Conservation (phyloP, 208 protist species). For the Crithidia thermophila region DNA sequence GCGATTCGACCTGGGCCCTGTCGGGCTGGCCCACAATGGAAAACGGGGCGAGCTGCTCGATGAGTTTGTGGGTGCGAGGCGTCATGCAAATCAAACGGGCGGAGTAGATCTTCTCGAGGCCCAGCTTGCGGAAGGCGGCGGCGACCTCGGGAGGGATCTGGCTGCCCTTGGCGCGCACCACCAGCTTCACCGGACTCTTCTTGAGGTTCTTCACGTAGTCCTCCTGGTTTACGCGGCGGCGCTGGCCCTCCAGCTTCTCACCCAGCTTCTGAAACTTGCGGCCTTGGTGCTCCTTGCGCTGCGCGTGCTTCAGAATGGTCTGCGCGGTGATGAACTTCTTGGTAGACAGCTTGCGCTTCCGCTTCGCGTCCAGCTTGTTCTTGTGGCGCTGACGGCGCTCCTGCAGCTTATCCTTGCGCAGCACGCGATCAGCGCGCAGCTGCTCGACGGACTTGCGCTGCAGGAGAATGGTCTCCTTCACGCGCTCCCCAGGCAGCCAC, state of each 20-base stretch:
- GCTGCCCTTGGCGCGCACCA: conserved; percentile 82
- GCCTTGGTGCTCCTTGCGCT: conserved; percentile 74
- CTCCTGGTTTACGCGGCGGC: conserved; percentile 34
- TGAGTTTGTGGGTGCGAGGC: conserved; percentile 59
- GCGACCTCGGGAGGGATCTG: conserved; percentile 83
- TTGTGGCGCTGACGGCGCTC: conserved; percentile 76
- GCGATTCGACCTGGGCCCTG: conserved; percentile 68
- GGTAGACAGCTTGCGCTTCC: conserved; percentile 78
- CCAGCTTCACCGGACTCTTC: conserved; percentile 56
- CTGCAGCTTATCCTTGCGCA: conserved; percentile 83
- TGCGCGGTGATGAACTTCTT: conserved; percentile 91
- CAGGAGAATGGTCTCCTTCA: conserved; percentile 92
- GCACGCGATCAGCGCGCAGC: conserved; percentile 79
- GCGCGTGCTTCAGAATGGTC: conserved; percentile 83
- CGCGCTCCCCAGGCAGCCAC: conserved; percentile 90
- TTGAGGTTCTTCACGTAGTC: conserved; percentile 43
- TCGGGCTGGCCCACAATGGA: conserved; percentile 81
- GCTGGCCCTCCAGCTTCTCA: conserved; percentile 63
- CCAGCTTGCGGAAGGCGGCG: conserved; percentile 59
- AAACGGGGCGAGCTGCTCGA: conserved; percentile 84
- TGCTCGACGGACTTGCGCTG: conserved; percentile 92
- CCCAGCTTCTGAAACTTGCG: conserved; percentile 81
- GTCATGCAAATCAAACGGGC: conserved; percentile 68
- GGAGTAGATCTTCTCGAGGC: conserved; percentile 80
- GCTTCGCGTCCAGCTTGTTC: conserved; percentile 86